Evolutionary conservation across 805 yeast species (phyloP), one percentile per base, ranked within the genome.

Genomic region (Lipomyces japonicus): DNA sequence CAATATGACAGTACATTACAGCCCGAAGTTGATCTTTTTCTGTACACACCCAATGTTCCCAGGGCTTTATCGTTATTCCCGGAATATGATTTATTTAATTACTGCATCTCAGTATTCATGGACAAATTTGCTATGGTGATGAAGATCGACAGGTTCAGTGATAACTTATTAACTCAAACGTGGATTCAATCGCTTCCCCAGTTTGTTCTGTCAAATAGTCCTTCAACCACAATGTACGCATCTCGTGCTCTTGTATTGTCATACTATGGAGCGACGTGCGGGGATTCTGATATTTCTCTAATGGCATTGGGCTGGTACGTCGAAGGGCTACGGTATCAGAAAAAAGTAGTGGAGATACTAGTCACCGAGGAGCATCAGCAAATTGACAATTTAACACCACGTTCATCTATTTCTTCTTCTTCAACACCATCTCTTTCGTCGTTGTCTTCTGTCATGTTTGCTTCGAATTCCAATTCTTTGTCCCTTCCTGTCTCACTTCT

Each of bases 11-110:
- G n/a, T n/a, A n/a, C n/a, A n/a, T n/a, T n/a, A n/a, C n/a, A n/a
- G n/a, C n/a, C n/a, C n/a, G n/a, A n/a, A n/a, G n/a, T n/a, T n/a
- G n/a, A n/a, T n/a, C n/a, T n/a, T n/a, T n/a, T n/a, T n/a, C n/a
- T n/a, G n/a, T n/a, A n/a, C n/a, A n/a, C n/a, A n/a, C 31, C 7
- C 7, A 12, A 12, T 12, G 32, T 50, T 12, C 54, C 54, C 3
- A 46, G 47, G 6, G 35, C 41, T 2, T 28, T 46, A n/a, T n/a
- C 35, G 3, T 25, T 42, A 1, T 50, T 45, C 37, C 54, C 54
- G 24, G 54, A 50, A 21, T 50, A 45, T 21, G 47, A 50, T 24
- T 37, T 46, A 3, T 50, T 46, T 46, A 41, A 24, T 25, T 42
- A 50, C 39, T 50, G 50, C 32, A 25, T 50, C 23, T 38, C 34